Evolutionary conservation across 163 green algal genomes (phyloP).

Genomic region (Botryococcus braunii): DNA sequence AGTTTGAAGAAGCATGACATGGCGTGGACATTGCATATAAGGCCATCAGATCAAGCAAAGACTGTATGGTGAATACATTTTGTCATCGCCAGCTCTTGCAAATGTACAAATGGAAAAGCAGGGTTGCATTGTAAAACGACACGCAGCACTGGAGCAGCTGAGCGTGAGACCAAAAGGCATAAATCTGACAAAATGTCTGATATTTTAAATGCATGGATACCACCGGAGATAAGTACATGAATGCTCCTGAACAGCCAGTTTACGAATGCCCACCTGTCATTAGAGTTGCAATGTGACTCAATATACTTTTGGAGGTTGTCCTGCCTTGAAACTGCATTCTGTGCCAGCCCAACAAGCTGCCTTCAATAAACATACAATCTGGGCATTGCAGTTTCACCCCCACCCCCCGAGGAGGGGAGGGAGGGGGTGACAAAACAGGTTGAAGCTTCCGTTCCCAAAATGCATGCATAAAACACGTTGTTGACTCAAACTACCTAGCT

Average conservation of each 20-base stretch:
- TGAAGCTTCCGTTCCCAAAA: background rate
- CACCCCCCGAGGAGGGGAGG: too few species aligned
- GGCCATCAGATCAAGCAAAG: background rate
- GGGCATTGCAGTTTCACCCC: background rate
- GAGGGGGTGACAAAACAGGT: constrained; percentile 2
- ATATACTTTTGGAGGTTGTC: too few species aligned
- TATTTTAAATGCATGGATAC: too few species aligned
- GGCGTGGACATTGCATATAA: background rate
- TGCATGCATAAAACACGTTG: too few species aligned
- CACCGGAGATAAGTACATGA: too few species aligned
- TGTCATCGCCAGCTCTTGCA: background rate
- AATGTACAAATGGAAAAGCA: background rate
- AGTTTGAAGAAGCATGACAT: background rate
- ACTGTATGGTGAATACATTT: background rate
- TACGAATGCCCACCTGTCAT: too few species aligned
- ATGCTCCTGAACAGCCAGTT: too few species aligned
- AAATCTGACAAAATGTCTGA: too few species aligned
- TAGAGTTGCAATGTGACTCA: too few species aligned
- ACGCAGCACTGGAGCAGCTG: too few species aligned
- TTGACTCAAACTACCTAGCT: background rate
- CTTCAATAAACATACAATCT: background rate
- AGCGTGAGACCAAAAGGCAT: too few species aligned
- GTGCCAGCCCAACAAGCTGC: constrained; percentile 14
- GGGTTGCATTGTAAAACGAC: too few species aligned
- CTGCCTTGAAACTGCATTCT: background rate